Conservation (phyloP, 2,329 filamentous ascomycete species). For the Stenocarpella maydis region DNA sequence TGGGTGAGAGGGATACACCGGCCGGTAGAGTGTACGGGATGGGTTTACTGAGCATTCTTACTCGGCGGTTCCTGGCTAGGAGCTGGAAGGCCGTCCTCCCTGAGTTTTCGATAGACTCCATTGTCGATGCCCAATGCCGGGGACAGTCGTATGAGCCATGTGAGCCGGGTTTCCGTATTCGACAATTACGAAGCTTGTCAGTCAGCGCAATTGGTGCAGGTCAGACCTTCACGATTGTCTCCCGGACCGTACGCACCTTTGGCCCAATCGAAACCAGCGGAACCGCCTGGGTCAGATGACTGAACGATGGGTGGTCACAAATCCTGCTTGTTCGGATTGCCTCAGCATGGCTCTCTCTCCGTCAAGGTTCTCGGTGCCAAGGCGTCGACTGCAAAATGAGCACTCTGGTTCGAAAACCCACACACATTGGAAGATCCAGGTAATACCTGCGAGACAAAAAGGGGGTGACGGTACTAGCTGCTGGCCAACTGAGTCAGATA, state of each 20-base stretch:
- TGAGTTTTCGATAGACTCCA: conserved; percentile 12
- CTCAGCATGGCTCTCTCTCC: neutral
- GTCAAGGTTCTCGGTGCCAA: neutral
- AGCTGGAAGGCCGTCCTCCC: neutral
- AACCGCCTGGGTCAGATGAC: neutral
- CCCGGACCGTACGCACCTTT: too few relatives aligned
- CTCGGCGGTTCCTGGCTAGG: neutral
- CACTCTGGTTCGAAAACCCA: neutral
- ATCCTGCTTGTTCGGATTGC: neutral
- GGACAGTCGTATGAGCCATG: neutral
- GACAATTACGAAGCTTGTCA: neutral
- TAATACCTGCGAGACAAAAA: neutral
- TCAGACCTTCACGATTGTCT: neutral
- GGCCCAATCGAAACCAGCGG: neutral
- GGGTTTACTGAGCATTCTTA: neutral
- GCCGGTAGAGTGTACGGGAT: conserved; percentile 14
- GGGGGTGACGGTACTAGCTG: neutral
- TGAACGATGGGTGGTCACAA: neutral
- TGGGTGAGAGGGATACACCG: neutral
- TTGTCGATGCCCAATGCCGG: conserved; percentile 13
- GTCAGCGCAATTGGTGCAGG: neutral
- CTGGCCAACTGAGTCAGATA: neutral
- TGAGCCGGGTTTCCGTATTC: neutral
- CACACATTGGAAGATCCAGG: neutral
- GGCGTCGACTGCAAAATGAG: neutral